Percentiles rank a stretch among this genome's conserved stretches.
Evolutionary conservation across 495 filamentous ascomycete species (phyloP).

Genomic region (Hypoxylon cercidicola): DNA sequence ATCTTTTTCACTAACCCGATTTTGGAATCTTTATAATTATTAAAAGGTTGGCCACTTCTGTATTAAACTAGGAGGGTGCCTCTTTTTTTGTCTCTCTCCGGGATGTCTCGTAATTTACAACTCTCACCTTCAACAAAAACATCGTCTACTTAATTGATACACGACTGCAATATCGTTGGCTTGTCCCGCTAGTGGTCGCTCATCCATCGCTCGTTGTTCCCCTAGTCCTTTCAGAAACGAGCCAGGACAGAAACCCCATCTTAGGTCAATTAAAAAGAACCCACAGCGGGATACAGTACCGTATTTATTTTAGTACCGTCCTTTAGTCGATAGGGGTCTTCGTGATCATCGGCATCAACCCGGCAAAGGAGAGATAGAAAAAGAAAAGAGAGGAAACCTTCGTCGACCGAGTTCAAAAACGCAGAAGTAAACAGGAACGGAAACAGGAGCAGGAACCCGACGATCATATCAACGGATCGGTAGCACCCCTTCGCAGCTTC

Average conservation of each 20-base stretch:
- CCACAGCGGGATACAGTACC: conserved; percentile 28
- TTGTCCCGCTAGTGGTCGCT: conserved; percentile 14
- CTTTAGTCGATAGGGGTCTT: conserved; percentile 35
- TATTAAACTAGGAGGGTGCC: conserved; percentile 20
- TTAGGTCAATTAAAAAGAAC: conserved; percentile 32
- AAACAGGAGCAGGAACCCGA: background rate
- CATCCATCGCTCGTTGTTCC: conserved; percentile 26
- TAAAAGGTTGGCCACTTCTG: conserved; percentile 34
- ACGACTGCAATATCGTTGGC: conserved; percentile 17
- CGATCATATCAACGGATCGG: conserved; percentile 30
- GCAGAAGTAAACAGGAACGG: background rate
- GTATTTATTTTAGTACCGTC: conserved; percentile 24
- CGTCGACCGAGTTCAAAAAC: conserved; percentile 24
- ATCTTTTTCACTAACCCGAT: conserved; percentile 25
- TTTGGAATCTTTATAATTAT: conserved; percentile 10
- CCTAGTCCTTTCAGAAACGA: conserved; percentile 39
- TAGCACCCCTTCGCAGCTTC: conserved; percentile 15
- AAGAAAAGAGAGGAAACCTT: background rate
- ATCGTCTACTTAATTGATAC: conserved; percentile 25
- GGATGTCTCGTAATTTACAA: conserved; percentile 5
- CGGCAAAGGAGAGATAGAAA: conserved; percentile 14
- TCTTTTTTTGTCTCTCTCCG: conserved; percentile 13
- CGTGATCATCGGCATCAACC: conserved; percentile 13
- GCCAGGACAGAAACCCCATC: conserved; percentile 31
- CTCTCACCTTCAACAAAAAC: conserved; percentile 6